Evolutionary conservation across 2,329 filamentous ascomycete species (phyloP).

Genomic region (Exserohilum rostratum): DNA sequence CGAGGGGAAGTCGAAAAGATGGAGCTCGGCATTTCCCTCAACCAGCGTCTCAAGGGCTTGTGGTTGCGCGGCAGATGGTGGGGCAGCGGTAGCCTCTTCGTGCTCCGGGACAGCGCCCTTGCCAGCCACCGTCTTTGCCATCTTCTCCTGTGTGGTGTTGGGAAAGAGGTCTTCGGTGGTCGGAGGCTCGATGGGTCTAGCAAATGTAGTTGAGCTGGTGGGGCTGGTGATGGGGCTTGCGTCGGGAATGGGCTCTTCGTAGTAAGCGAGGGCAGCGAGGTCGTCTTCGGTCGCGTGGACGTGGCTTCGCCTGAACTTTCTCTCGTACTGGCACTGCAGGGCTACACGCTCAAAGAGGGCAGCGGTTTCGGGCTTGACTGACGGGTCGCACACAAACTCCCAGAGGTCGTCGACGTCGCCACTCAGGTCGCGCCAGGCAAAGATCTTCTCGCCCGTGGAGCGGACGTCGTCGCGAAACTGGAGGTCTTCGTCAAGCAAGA

Average conservation of each 20-base stretch:
- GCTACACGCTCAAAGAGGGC: constrained; percentile 82
- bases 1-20: constrained; percentile 89
- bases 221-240: constrained; percentile 64
- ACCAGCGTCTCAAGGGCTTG: constrained; percentile 74
- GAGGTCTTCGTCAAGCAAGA: constrained; percentile 89
- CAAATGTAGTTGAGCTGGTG: constrained; percentile 44
- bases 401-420: constrained; percentile 95
- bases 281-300: constrained; percentile 82
- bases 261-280: constrained; percentile 81
- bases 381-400: constrained; percentile 92
- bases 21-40: constrained; percentile 80
- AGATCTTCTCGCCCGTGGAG: constrained; percentile 79
- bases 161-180: constrained; percentile 44
- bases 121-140: constrained; percentile 50
- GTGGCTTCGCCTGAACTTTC: constrained; percentile 83
- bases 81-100: constrained; percentile 62
- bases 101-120: constrained; percentile 39
- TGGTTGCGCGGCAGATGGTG: constrained; percentile 67
- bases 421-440: constrained; percentile 94
- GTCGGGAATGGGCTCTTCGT: constrained; percentile 65
- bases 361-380: constrained; percentile 72
- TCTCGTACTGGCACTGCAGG: constrained; percentile 95
- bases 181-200: constrained; percentile 35
- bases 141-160: constrained; percentile 48
- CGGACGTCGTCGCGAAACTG: constrained; percentile 85